Evolutionary conservation across 1,284 basidiomycete genomes (phyloP).

Genomic region (Leccinum brunneo-olivaceum): DNA sequence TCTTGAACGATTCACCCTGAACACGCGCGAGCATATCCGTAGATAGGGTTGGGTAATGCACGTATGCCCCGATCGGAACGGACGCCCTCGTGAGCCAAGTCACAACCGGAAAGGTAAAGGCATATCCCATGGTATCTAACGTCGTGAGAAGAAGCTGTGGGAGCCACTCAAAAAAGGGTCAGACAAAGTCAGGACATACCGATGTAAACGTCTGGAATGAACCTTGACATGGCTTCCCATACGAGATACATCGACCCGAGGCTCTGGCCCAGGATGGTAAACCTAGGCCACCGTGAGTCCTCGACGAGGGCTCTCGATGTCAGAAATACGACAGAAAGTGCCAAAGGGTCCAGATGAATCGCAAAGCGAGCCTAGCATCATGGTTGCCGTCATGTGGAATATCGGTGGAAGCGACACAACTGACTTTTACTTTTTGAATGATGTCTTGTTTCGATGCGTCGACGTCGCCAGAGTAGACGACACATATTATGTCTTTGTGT

Average conservation of each 20-base stretch:
- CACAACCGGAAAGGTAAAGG: slow-evolving; percentile 84
- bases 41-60: slow-evolving; percentile 96
- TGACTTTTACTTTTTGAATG: slow-evolving; percentile 74
- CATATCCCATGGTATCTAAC: slow-evolving; percentile 99
- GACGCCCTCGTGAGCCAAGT: slow-evolving; percentile 45
- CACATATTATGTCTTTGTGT: slow-evolving; percentile 66
- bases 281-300: slow-evolving; percentile 77
- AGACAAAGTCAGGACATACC: slow-evolving; percentile 43
- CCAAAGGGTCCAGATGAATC: slow-evolving; percentile 60
- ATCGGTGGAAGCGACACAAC: slow-evolving; percentile 14
- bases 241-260: slow-evolving; percentile 81
- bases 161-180: too few relatives aligned
- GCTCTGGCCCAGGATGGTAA: slow-evolving; percentile 90
- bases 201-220: slow-evolving; percentile 87
- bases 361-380: slow-evolving; percentile 72
- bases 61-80: slow-evolving; percentile 82
- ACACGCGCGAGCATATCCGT: slow-evolving; percentile 91
- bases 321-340: slow-evolving; percentile 77
- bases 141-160: too few relatives aligned
- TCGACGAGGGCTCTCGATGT: slow-evolving; percentile 69
- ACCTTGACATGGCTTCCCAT: slow-evolving; percentile 69
- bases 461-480: slow-evolving; percentile 89
- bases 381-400: neutral
- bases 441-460: slow-evolving; percentile 79
- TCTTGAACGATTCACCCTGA: slow-evolving; percentile 68